A percentile compares a stretch with the other conserved stretches of the same genome.
These are phyloP conservation scores for Diplodia scrobiculata DNA, from an alignment of 2,329 filamentous ascomycete genomes.

Conservation along the genomic window DNA sequence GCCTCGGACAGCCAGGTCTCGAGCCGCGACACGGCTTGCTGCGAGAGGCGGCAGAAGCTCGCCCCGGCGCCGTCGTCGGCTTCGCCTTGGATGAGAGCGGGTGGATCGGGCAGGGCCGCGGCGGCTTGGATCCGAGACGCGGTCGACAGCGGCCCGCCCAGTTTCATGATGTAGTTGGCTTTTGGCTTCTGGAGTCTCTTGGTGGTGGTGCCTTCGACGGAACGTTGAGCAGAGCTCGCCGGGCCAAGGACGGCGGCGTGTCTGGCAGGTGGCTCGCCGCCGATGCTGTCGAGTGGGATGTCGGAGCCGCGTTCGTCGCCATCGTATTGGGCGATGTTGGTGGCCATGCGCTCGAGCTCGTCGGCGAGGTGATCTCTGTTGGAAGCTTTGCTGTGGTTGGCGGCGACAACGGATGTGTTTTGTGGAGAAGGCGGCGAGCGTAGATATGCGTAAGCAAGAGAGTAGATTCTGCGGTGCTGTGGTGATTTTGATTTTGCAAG, in stretches of 20 bases:
- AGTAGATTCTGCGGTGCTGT: no score
- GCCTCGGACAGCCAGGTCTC: not conserved
- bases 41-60: conserved; percentile 36
- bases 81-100: not conserved
- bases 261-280: not conserved
- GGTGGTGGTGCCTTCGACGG: not conserved
- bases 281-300: conserved; percentile 21
- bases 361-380: conserved; percentile 18
- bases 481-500: no score
- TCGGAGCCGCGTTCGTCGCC: conserved; percentile 3
- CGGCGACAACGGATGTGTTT: no score
- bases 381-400: no score
- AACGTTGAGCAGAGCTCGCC: not conserved
- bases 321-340: conserved; percentile 8
- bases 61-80: conserved; percentile 28
- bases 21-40: not conserved
- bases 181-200: not conserved
- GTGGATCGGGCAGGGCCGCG: conserved; percentile 28
- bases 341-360: conserved; percentile 25
- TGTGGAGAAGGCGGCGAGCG: no score
- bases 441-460: no score
- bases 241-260: not conserved
- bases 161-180: conserved; percentile 34
- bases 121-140: conserved; percentile 33
- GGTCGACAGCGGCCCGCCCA: conserved; percentile 34